phyloP scores from a whole-genome alignment of 495 filamentous ascomycete species.

The Penicillium psychrofluorescens region DNA sequence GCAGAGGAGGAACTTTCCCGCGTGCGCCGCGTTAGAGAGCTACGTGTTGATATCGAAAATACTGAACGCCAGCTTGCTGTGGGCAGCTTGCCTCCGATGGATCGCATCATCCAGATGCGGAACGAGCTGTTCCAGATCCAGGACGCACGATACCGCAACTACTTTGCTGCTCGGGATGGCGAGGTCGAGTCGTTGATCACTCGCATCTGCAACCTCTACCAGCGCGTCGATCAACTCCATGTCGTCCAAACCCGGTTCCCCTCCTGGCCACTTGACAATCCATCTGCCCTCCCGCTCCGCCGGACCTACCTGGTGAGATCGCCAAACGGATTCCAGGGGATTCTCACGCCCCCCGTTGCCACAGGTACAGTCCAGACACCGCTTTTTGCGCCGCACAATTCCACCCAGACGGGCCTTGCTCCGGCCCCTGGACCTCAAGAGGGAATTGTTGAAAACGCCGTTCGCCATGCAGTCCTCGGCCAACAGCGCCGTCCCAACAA shows the following conservation, averaged over 20 bases:
- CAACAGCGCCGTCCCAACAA: slow-evolving; percentile 27
- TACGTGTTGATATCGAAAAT: slow-evolving; percentile 26
- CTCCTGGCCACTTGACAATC: background rate
- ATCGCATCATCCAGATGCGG: slow-evolving; percentile 24
- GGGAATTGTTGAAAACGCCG: slow-evolving; percentile 26
- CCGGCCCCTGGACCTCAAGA: slow-evolving; percentile 25
- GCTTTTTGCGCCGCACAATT: too few relatives aligned
- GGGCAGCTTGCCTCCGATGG: slow-evolving; percentile 22
- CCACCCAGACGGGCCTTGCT: slow-evolving; percentile 17
- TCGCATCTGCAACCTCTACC: slow-evolving; percentile 21
- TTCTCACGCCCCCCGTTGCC: slow-evolving; percentile 37
- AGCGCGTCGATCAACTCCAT: slow-evolving; percentile 22
- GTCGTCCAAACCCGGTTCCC: slow-evolving; percentile 8
- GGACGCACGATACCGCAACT: slow-evolving; percentile 19
- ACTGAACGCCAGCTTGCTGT: slow-evolving; percentile 34
- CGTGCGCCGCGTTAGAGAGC: too few relatives aligned
- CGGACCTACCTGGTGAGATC: slow-evolving; percentile 46
- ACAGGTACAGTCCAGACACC: too few relatives aligned
- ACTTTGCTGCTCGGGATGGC: slow-evolving; percentile 10
- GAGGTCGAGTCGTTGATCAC: slow-evolving; percentile 18
- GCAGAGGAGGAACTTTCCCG: too few relatives aligned
- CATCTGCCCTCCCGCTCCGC: too few relatives aligned
- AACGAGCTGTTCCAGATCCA: slow-evolving; percentile 25
- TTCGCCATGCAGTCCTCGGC: slow-evolving; percentile 33
- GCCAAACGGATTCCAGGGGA: slow-evolving; percentile 50